Percentiles rank a stretch among this genome's conserved stretches.
phyloP scores from a whole-genome alignment of 2,329 filamentous ascomycete species.

The Diplodia seriata region DNA sequence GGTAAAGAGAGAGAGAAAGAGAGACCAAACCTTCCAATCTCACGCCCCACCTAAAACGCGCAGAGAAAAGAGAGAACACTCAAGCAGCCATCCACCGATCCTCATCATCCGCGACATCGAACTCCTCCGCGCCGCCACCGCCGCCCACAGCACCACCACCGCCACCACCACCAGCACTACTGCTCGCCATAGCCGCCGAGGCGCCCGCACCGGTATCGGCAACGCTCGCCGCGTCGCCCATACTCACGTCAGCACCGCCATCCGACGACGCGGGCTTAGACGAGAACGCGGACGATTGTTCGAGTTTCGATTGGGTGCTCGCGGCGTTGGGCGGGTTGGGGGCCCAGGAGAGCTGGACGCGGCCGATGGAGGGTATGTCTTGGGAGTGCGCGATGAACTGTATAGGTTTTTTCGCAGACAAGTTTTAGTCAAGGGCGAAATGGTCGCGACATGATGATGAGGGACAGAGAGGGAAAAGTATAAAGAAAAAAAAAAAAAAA shows the following conservation, averaged over 20 bases:
- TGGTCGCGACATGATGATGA: not conserved
- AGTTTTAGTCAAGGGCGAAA: constrained; percentile 11
- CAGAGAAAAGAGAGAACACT: not conserved
- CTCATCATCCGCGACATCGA: constrained; percentile 59
- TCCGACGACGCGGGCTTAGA: not conserved
- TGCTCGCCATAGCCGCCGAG: not conserved
- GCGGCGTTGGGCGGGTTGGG: constrained; percentile 36
- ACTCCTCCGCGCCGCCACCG: constrained; percentile 48
- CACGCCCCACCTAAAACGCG: not conserved
- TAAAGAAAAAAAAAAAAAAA: not conserved
- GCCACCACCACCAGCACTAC: not conserved
- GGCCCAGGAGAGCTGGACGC: constrained; percentile 73
- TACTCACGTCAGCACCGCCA: not conserved
- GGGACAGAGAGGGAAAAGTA: not conserved
- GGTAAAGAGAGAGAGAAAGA: no score
- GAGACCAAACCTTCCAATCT: no score
- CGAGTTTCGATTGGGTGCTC: no score
- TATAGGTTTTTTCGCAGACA: no score
- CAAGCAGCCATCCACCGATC: constrained; percentile 50
- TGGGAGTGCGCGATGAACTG: constrained; percentile 59
- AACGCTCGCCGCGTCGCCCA: constrained; percentile 3
- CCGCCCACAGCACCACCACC: constrained; percentile 34
- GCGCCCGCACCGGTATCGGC: not conserved
- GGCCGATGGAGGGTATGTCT: constrained; percentile 68
- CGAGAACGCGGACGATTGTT: no score